phyloP scores from a whole-genome alignment of 495 filamentous ascomycete species.

The Parathielavia hyrcaniae region DNA sequence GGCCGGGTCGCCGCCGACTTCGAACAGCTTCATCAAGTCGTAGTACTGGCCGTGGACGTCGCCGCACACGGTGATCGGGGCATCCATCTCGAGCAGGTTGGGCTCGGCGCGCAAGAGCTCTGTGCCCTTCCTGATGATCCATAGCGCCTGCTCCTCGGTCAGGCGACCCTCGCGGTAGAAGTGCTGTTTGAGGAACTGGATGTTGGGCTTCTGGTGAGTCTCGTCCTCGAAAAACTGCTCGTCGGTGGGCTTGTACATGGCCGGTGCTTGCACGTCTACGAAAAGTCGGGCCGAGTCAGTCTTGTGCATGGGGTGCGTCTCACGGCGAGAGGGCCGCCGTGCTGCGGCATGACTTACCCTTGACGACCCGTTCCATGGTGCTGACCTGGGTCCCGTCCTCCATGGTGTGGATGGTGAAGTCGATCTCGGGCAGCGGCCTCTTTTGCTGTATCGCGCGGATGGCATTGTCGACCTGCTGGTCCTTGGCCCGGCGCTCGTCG shows the following conservation, averaged over 20 bases:
- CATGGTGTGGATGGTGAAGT: conserved; percentile 96
- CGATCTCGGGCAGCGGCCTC: conserved; percentile 91
- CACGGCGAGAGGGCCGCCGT: background rate
- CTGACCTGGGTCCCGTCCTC: conserved; percentile 93
- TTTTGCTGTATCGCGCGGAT: conserved; percentile 84
- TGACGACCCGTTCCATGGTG: conserved; percentile 91
- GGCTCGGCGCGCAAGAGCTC: conserved; percentile 80
- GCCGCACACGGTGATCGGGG: conserved; percentile 97
- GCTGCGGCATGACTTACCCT: conserved; percentile 57
- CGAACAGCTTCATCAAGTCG: conserved; percentile 98
- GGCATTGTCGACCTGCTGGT: conserved; percentile 56
- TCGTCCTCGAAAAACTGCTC: conserved; percentile 68
- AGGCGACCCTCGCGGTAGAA: conserved; percentile 96
- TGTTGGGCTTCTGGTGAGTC: conserved; percentile 80
- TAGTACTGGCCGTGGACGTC: conserved; percentile 99
- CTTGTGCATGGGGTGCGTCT: background rate
- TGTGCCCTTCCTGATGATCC: conserved; percentile 81
- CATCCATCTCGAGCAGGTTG: conserved; percentile 98
- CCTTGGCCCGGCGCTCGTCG: conserved; percentile 30
- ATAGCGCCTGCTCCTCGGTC: conserved; percentile 94
- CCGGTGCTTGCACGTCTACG: conserved; percentile 92
- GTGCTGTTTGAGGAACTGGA: conserved; percentile 93
- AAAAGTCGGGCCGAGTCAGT: conserved; percentile 13
- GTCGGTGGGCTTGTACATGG: conserved; percentile 80
- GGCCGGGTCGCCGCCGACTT: conserved; percentile 93